Conservation (phyloP, 2,329 filamentous ascomycete species). For the Fusarium brachygibbosum region DNA sequence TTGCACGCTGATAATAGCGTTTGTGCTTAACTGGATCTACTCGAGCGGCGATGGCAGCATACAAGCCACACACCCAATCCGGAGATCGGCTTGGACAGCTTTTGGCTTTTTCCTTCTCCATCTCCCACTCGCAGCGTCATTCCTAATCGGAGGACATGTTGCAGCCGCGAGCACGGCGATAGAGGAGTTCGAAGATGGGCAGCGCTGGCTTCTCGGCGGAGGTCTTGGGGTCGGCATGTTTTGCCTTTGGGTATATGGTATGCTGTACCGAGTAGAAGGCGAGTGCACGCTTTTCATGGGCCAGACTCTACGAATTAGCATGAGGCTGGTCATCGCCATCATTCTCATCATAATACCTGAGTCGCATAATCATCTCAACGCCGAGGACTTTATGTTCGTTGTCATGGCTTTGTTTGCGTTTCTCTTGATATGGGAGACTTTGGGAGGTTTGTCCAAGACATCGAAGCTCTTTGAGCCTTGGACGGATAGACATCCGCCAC, state of each 20-base stretch:
- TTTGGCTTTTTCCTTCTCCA: conserved; percentile 62
- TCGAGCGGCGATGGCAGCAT: conserved; percentile 62
- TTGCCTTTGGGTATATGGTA: conserved; percentile 59
- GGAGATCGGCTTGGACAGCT: conserved; percentile 59
- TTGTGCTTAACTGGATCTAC: conserved; percentile 65
- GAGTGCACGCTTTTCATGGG: conserved; percentile 52
- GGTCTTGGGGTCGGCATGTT: conserved; percentile 61
- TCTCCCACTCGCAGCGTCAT: conserved; percentile 59
- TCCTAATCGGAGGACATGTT: conserved; percentile 63
- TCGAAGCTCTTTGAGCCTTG: conserved; percentile 54
- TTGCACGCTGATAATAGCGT: conserved; percentile 64
- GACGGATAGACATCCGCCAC: conserved; percentile 48
- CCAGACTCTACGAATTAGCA: conserved; percentile 54
- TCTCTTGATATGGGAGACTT: conserved; percentile 60
- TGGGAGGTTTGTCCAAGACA: conserved; percentile 53
- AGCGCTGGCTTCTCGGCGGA: conserved; percentile 63
- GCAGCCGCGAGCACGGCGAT: conserved; percentile 57
- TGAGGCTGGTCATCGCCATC: conserved; percentile 52
- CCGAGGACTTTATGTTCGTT: conserved; percentile 56
- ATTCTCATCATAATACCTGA: conserved; percentile 54
- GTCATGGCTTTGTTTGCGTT: conserved; percentile 60
- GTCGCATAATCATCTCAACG: conserved; percentile 52
- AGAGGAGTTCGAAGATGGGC: conserved; percentile 57
- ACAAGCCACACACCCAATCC: conserved; percentile 59
- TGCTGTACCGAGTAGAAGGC: conserved; percentile 58